Percentiles rank a stretch among this genome's conserved stretches.
These are phyloP conservation scores for Plenodomus tracheiphilus DNA, from an alignment of 2,329 filamentous ascomycete species.

Conservation along the genomic window DNA sequence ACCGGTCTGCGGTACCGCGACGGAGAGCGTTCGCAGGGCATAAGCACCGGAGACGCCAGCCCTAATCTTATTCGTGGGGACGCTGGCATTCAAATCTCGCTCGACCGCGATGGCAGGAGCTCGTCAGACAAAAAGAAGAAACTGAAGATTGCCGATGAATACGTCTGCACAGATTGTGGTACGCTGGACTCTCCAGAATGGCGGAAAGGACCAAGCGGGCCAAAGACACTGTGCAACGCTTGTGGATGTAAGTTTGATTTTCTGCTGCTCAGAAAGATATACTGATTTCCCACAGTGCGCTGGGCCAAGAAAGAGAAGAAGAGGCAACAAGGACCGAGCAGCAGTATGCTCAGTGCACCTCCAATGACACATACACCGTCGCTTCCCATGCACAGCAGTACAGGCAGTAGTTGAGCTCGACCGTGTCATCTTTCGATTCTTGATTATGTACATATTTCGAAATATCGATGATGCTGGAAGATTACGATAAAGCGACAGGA, in stretches of 20 bases:
- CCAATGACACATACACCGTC: conserved; percentile 24
- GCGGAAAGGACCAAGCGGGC: conserved; percentile 89
- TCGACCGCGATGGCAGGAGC: conserved; percentile 71
- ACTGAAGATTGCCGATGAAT: conserved; percentile 79
- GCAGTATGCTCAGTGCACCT: conserved; percentile 15
- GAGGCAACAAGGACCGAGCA: conserved; percentile 38
- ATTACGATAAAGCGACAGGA: background rate
- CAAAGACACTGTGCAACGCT: conserved; percentile 94
- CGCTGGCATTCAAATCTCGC: conserved; percentile 79
- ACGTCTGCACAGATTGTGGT: conserved; percentile 94
- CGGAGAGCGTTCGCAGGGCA: conserved; percentile 83
- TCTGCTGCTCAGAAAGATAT: background rate
- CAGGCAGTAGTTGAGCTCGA: conserved; percentile 33
- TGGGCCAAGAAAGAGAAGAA: conserved; percentile 80
- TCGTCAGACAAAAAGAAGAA: conserved; percentile 84
- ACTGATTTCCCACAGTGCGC: conserved; percentile 49
- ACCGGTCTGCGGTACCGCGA: conserved; percentile 87
- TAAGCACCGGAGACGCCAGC: conserved; percentile 82
- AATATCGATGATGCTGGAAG: background rate
- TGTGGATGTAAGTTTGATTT: conserved; percentile 69
- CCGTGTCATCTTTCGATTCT: background rate
- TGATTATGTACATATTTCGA: background rate
- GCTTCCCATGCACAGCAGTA: conserved; percentile 35
- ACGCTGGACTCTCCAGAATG: conserved; percentile 94
- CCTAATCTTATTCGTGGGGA: conserved; percentile 83